Evolutionary conservation across 257 asterid species (phyloP), one percentile per base, ranked within the genome.

Genomic region (Scutellaria barbata): DNA sequence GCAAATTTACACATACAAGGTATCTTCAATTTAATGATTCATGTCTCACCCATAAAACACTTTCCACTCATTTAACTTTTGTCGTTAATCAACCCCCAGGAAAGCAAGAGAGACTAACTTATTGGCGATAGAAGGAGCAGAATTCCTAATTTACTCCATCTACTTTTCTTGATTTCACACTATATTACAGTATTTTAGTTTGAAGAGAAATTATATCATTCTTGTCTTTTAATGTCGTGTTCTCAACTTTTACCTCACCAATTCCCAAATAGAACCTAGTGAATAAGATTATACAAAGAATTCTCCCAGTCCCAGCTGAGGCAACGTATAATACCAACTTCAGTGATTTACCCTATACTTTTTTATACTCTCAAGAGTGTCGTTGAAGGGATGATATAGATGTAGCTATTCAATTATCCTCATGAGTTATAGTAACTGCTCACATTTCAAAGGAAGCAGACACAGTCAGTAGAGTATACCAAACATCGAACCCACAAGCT

Each of bases 211-310:
- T 4, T 16, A 35, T 4, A 56, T 40, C 16, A 11, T 30, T 58
- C 45, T 30, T 10, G 18, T 22, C 18, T 14, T 51, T 33, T 47
- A 14, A 12, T 33, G 18, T 11, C 68, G 14, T 14, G 42, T 13
- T 59, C 61, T 72, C 69, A 48, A 20, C 22, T 58, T 58, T 30
- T 35, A 58, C 10, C 69, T 59, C 53, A 35, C 40, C 75, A 51
- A 71, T 20, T 37, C 9, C 60, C n/a, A 11, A 13, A 42, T 16
- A 60, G 37, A 59, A 17, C 41, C 35, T 30, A 30, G 35, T 30
- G 35, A 30, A 30, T 30, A 30, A 30, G 35, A 30, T 30, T 5
- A 13, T 45, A 71, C 61, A 40, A 47, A 71, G 16, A 37, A 47
- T 60, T 61, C 22, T 48, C 22, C 30, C 3, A 4, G 35, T 30